A percentile compares a stretch with the other conserved stretches of the same genome.
Evolutionary conservation across 345 rosid species (phyloP).

Genomic region (Sisymbrium irio): DNA sequence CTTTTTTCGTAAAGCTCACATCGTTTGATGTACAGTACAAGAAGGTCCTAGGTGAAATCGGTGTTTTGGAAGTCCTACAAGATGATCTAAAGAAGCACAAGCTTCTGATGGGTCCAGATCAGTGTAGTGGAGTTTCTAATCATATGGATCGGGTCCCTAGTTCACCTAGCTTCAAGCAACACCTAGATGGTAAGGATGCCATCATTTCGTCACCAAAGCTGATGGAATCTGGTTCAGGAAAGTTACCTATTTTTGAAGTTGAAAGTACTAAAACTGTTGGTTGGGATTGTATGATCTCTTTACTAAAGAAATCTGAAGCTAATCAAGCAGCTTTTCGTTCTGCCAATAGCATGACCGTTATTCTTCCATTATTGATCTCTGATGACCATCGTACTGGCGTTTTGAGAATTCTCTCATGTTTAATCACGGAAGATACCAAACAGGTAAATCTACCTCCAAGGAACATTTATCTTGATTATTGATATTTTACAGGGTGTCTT

Average conservation of each 20-base stretch:
- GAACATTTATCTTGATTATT: background rate
- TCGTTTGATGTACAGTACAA: slow-evolving; percentile 95
- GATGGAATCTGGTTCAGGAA: slow-evolving; percentile 69
- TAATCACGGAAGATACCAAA: slow-evolving; percentile 74
- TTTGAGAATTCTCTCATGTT: slow-evolving; percentile 78
- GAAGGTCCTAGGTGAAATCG: slow-evolving; percentile 92
- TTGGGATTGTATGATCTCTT: slow-evolving; percentile 91
- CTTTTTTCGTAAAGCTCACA: slow-evolving; percentile 85
- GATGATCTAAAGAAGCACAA: slow-evolving; percentile 93
- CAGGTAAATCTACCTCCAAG: slow-evolving; percentile 50
- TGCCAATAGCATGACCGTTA: slow-evolving; percentile 65
- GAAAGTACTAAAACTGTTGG: slow-evolving; percentile 71
- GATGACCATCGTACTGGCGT: slow-evolving; percentile 78
- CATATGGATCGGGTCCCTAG: slow-evolving; percentile 60
- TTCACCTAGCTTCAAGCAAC: slow-evolving; percentile 77
- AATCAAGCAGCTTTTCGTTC: slow-evolving; percentile 79
- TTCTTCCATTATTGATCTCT: slow-evolving; percentile 83
- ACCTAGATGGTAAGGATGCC: slow-evolving; percentile 68
- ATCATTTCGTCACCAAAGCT: slow-evolving; percentile 87
- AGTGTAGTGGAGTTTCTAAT: slow-evolving; percentile 37
- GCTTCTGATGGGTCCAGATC: slow-evolving; percentile 68
- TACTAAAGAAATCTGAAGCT: slow-evolving; percentile 81
- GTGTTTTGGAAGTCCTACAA: slow-evolving; percentile 79
- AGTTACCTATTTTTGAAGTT: slow-evolving; percentile 72
- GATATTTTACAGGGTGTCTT: background rate